Percentiles rank a stretch among this genome's conserved stretches.
phyloP scores from a whole-genome alignment of 768 basidiomycete species.

The Podaxis sp. region DNA sequence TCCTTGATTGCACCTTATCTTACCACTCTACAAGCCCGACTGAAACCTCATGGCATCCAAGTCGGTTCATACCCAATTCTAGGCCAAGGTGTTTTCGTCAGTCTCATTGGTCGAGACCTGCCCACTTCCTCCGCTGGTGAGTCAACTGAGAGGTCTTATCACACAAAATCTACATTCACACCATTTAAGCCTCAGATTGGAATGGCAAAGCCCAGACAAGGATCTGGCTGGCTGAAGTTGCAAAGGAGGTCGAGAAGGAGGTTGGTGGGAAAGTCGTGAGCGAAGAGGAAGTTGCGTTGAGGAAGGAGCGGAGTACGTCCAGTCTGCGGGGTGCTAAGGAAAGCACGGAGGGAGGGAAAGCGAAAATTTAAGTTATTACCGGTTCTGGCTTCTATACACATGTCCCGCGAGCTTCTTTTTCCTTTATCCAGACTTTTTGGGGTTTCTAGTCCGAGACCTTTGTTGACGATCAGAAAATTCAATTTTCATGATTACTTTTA shows the following conservation, averaged over 20 bases:
- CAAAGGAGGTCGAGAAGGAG: slow-evolving; percentile 60
- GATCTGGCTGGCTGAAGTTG: slow-evolving; percentile 52
- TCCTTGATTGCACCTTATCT: slow-evolving; percentile 84
- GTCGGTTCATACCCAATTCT: slow-evolving; percentile 78
- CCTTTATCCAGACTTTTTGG: not conserved
- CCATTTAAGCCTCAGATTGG: slow-evolving; percentile 18
- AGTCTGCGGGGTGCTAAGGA: not conserved
- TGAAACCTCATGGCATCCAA: slow-evolving; percentile 74
- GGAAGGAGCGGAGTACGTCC: slow-evolving; percentile 33
- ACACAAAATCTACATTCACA: not conserved
- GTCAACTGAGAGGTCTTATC: not conserved
- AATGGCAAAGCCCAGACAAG: slow-evolving; percentile 48
- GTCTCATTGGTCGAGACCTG: slow-evolving; percentile 58
- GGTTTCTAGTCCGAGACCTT: not conserved
- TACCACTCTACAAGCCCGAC: slow-evolving; percentile 70
- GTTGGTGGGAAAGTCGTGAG: slow-evolving; percentile 58
- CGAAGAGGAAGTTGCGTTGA: slow-evolving; percentile 63
- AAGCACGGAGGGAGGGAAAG: not conserved
- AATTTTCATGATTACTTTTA: not conserved
- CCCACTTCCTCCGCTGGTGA: slow-evolving; percentile 8
- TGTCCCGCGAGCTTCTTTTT: not conserved
- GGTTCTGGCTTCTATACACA: not conserved
- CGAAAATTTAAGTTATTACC: slow-evolving; percentile 4
- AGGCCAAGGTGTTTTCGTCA: slow-evolving; percentile 67
- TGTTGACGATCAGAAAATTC: not conserved